These are phyloP conservation scores for Colletotrichum agaves DNA, from an alignment of 2,329 filamentous ascomycete genomes.

Conservation along the genomic window DNA sequence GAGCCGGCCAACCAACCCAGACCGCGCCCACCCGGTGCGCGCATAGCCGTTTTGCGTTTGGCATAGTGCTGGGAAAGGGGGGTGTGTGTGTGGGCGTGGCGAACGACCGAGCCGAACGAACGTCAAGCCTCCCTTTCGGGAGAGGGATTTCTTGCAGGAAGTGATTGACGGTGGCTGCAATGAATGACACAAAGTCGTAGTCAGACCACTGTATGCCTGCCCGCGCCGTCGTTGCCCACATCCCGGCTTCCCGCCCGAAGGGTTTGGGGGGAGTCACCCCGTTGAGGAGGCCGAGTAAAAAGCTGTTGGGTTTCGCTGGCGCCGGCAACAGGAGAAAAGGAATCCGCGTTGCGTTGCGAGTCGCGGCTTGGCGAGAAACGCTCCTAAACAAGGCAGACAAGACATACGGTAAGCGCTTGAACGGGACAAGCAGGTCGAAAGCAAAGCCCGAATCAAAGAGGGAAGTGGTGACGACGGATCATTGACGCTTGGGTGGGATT, in stretches of 20 bases:
- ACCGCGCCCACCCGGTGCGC: slow-evolving; percentile 9
- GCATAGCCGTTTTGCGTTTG: slow-evolving; percentile 24
- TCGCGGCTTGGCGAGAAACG: background rate
- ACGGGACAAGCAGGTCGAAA: slow-evolving; percentile 3
- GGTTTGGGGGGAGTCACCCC: slow-evolving; percentile 2
- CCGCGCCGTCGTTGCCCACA: background rate
- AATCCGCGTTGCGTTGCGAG: background rate
- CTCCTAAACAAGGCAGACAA: slow-evolving; percentile 1
- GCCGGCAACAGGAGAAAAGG: slow-evolving; percentile 2
- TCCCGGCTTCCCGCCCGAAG: background rate
- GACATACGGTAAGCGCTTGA: slow-evolving; percentile 19
- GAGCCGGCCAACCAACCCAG: background rate
- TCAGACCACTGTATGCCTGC: slow-evolving; percentile 15
- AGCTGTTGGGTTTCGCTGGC: background rate
- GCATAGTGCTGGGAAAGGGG: slow-evolving; percentile 6
- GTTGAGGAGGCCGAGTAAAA: background rate
- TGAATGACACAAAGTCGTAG: background rate
- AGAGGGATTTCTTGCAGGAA: slow-evolving; percentile 3
- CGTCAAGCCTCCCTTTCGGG: background rate
- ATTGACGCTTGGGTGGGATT: slow-evolving; percentile 1
- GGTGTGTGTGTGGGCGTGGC: slow-evolving; percentile 12
- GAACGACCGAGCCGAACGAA: background rate
- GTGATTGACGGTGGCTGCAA: slow-evolving; percentile 17
- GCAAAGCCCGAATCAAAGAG: background rate
- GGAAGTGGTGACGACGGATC: slow-evolving; percentile 23